Conservation (phyloP, 345 rosid species). For the Gossypium mustelinum region DNA sequence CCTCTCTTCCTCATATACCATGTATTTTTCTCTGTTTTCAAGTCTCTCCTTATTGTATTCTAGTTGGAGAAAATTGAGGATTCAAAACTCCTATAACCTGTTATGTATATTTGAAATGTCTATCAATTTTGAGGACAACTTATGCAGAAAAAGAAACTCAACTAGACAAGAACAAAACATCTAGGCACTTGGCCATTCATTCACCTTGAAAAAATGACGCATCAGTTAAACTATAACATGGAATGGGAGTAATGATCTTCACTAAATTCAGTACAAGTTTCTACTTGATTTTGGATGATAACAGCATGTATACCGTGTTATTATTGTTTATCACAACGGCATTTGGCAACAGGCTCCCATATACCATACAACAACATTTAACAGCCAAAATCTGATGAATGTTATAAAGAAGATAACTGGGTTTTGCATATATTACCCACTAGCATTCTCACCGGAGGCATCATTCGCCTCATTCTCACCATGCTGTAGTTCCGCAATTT, state of each 20-base stretch:
- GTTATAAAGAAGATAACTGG: neutral
- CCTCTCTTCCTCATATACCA: no score
- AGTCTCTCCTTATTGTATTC: no score
- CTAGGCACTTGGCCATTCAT: neutral
- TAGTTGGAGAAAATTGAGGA: no score
- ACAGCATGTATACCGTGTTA: conserved; percentile 21
- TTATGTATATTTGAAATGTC: no score
- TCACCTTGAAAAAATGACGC: neutral
- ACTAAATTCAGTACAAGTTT: conserved; percentile 16
- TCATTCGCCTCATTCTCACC: conserved; percentile 52
- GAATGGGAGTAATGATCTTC: neutral
- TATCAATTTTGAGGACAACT: neutral
- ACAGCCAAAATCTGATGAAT: conserved; percentile 14
- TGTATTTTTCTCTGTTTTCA: no score
- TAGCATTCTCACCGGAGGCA: conserved; percentile 56
- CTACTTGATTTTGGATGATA: conserved; percentile 11
- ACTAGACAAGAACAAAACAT: neutral
- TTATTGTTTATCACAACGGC: conserved; percentile 17
- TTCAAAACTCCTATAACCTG: no score
- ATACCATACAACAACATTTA: conserved; percentile 32
- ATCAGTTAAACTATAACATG: neutral
- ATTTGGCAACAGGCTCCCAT: neutral
- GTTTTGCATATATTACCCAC: conserved; percentile 35
- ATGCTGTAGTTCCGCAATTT: conserved; percentile 66
- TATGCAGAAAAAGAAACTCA: neutral